Conservation (phyloP, 1,139 yeast genomes). For the Yarrowia galli region DNA sequence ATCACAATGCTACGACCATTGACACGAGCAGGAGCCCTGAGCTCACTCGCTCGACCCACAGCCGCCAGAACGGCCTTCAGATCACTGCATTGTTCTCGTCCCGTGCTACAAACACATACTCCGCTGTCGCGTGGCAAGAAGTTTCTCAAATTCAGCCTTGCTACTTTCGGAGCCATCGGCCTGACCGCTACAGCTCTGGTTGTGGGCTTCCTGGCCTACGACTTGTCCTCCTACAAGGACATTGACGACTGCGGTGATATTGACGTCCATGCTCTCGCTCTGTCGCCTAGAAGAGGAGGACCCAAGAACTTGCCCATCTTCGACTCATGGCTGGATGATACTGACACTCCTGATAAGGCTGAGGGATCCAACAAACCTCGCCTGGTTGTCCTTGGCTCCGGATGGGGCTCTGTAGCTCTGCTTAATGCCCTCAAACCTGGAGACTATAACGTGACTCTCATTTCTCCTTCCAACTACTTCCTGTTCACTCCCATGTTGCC, state of each 20-base stretch:
- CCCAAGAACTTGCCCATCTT: conserved; percentile 70
- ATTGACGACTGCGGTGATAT: conserved; percentile 50
- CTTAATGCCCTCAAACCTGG: conserved; percentile 56
- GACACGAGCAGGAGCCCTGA: conserved; percentile 10
- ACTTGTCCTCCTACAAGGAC: conserved; percentile 61
- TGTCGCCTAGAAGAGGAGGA: conserved; percentile 65
- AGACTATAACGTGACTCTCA: conserved; percentile 64
- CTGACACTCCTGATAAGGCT: conserved; percentile 57
- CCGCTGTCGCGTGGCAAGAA: background rate
- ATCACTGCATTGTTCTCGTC: conserved; percentile 1
- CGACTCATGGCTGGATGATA: conserved; percentile 60
- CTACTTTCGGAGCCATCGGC: conserved; percentile 43
- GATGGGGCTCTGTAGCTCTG: conserved; percentile 60
- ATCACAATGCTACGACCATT: conserved; percentile 18
- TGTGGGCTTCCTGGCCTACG: conserved; percentile 63
- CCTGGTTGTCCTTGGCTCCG: conserved; percentile 64
- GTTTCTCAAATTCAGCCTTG: conserved; percentile 1
- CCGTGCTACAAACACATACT: background rate
- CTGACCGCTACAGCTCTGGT: conserved; percentile 43
- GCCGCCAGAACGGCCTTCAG: background rate
- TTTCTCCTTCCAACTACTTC: conserved; percentile 68
- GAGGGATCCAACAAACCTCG: conserved; percentile 57
- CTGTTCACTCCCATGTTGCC: conserved; percentile 66
- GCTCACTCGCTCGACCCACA: conserved; percentile 2
- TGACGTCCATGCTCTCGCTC: conserved; percentile 58